Evolutionary conservation across 1,284 basidiomycete genomes (phyloP).

Genomic region (Rhodotorula sp.): DNA sequence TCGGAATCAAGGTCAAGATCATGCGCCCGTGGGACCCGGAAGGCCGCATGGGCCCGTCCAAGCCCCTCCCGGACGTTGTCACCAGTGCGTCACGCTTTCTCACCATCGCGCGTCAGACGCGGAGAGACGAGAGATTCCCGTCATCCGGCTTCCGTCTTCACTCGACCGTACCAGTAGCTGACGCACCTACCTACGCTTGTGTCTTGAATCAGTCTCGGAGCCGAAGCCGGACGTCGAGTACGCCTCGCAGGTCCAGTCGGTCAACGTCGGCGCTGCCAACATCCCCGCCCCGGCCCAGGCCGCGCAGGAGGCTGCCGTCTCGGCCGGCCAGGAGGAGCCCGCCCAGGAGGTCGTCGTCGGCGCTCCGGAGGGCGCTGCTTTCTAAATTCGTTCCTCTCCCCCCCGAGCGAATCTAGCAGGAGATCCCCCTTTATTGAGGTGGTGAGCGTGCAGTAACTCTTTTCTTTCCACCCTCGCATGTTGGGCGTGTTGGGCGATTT

Average conservation of each 20-base stretch:
- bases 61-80: conserved; percentile 94
- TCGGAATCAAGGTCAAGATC: conserved; percentile 99
- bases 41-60: conserved; percentile 80
- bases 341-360: conserved; percentile 25
- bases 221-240: conserved; percentile 58
- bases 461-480: neutral
- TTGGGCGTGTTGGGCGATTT: neutral
- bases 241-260: conserved; percentile 38
- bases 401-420: neutral
- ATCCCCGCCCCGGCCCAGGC: conserved; percentile 35
- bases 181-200: neutral
- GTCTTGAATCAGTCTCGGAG: conserved; percentile 33
- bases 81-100: conserved; percentile 59
- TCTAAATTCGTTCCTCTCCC: conserved; percentile 9
- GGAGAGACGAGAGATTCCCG: no score
- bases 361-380: conserved; percentile 21
- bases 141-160: neutral
- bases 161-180: neutral
- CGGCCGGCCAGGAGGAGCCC: conserved; percentile 14
- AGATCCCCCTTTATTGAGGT: neutral
- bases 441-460: neutral
- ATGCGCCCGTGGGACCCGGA: conserved; percentile 97
- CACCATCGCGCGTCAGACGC: no score
- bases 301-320: conserved; percentile 16
- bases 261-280: conserved; percentile 37